Evolutionary conservation across 2,329 filamentous ascomycete genomes (phyloP), one percentile per base, ranked within the genome.

Genomic region (Thelonectria rubi): DNA sequence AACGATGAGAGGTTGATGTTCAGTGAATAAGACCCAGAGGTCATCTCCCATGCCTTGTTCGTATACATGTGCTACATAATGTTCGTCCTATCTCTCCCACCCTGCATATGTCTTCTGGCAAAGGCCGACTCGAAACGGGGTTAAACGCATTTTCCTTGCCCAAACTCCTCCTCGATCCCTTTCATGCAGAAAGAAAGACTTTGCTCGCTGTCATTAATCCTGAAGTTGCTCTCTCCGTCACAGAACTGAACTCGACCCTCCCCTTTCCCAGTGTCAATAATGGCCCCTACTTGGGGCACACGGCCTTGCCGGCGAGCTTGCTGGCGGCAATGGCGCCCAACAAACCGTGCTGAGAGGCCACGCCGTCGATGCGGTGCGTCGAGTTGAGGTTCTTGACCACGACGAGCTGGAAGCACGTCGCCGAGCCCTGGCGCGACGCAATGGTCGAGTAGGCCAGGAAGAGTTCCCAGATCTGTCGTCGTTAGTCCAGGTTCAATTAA

Each of bases 371-470:
- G 69, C 93, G 90, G 81, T 96, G 92, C 32, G 88, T 92, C 37
- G 90, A 88, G 82, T 96, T 96, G 78, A 96, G 85, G 82, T 96
- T 96, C 88, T 96, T 96, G 77, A 94, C 91, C 62, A 93, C 81
- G 17, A 89, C 89, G 72, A 97, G 91, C 82, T 96, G 93, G 83
- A 88, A 96, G 84, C 92, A 95, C 32, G 91, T 93, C 58, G 92
- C 93, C 69, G 86, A 84, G 68, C 93, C 93, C 79, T 96, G 92
- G 74, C 93, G 89, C 24, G 92, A 92, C 73, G 87, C 87, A 76
- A 97, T 96, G 75, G 89, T 92, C 17, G 91, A 92, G 78, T 88
- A 94, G 65, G 92, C 91, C 63, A 96, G 86, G 87, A 97, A 97
- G 80, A 88, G 93, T 76, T 96, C 92, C 93, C 93, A 96, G 76